These are phyloP conservation scores for Penicillium maclennaniae DNA, from an alignment of 495 filamentous ascomycete species.

Conservation along the genomic window DNA sequence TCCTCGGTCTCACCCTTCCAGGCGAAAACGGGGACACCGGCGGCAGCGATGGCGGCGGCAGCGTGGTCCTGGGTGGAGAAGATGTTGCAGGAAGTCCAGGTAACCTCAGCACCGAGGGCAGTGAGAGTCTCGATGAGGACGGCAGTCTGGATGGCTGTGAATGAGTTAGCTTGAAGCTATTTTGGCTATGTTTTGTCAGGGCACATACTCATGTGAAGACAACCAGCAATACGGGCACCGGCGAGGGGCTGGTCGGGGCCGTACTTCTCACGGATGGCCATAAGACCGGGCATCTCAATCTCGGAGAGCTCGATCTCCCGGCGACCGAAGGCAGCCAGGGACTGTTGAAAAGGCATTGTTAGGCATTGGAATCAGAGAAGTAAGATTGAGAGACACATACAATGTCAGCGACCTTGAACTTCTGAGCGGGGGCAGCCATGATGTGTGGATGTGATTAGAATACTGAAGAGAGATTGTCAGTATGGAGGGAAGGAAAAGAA, in stretches of 20 bases:
- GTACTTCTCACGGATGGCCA: conserved; percentile 91
- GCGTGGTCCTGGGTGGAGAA: conserved; percentile 99
- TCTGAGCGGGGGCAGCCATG: conserved; percentile 75
- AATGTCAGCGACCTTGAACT: conserved; percentile 98
- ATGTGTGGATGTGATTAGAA: conserved; percentile 16
- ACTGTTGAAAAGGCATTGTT: conserved; percentile 36
- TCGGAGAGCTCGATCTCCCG: conserved; percentile 98
- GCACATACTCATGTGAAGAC: conserved; percentile 90
- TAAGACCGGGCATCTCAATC: conserved; percentile 98
- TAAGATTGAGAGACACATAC: conserved; percentile 39
- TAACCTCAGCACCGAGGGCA: conserved; percentile 93
- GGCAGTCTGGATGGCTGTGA: conserved; percentile 89
- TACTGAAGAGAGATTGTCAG: conserved; percentile 10
- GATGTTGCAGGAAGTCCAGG: conserved; percentile 97
- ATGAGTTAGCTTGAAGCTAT: conserved; percentile 13
- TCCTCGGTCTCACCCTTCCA: conserved; percentile 99
- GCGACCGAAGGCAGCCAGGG: conserved; percentile 95
- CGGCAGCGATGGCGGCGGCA: conserved; percentile 91
- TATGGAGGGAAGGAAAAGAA: neutral
- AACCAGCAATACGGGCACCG: conserved; percentile 91
- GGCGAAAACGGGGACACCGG: conserved; percentile 93
- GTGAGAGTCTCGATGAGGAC: conserved; percentile 97
- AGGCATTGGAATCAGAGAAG: conserved; percentile 13
- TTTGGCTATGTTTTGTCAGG: neutral
- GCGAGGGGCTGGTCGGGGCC: conserved; percentile 86